Percentiles rank a stretch among this genome's conserved stretches.
Evolutionary conservation across 768 basidiomycete species (phyloP).

Genomic region (Kwoniella bestiolae): DNA sequence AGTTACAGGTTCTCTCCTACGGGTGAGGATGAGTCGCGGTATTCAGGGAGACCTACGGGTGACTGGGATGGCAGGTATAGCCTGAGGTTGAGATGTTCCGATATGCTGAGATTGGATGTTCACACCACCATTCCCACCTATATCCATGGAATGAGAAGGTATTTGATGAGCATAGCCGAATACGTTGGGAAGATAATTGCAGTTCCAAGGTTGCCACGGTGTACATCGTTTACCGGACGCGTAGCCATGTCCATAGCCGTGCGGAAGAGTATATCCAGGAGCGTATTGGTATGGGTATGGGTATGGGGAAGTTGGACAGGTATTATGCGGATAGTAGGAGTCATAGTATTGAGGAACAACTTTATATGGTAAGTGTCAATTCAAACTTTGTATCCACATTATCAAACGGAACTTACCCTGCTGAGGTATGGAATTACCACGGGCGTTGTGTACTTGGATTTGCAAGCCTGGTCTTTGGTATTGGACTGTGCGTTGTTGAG

Average conservation of each 20-base stretch:
- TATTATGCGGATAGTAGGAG: too few relatives aligned
- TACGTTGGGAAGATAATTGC: background rate
- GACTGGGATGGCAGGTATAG: constrained; percentile 1
- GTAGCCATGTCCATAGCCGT: constrained; percentile 2
- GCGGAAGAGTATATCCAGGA: constrained; percentile 1
- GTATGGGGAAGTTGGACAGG: constrained; percentile 7
- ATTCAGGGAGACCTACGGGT: constrained; percentile 6
- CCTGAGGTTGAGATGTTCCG: constrained; percentile 6
- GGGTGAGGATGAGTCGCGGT: too few relatives aligned
- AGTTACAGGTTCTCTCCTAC: too few relatives aligned
- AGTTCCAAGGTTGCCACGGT: constrained; percentile 17
- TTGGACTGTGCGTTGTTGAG: constrained; percentile 29
- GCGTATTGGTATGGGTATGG: constrained; percentile 3
- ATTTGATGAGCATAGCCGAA: constrained; percentile 3
- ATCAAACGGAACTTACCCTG: constrained; percentile 4
- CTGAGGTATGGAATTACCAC: constrained; percentile 5
- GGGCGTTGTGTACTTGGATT: constrained; percentile 34
- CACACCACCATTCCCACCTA: background rate
- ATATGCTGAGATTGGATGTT: constrained; percentile 19
- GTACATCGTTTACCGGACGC: background rate
- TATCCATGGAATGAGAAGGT: background rate
- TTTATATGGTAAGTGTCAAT: constrained; percentile 7
- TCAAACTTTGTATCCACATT: background rate
- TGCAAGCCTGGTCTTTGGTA: constrained; percentile 46
- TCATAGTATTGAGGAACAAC: background rate